phyloP scores from a whole-genome alignment of 495 filamentous ascomycete species.

The Penicillium macrosclerotiorum region DNA sequence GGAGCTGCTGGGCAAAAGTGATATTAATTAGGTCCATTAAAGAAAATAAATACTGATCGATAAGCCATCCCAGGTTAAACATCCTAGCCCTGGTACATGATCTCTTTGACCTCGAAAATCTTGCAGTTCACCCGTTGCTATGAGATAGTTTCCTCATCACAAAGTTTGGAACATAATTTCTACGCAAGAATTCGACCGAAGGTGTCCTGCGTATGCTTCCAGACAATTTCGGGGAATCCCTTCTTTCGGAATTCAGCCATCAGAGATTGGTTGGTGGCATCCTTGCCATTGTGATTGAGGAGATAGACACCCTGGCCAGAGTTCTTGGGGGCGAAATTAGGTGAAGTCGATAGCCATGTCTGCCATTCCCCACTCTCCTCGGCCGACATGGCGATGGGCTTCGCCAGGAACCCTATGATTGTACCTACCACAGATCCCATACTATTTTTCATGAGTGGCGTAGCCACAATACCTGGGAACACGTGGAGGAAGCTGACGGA shows the following conservation, averaged over 20 bases:
- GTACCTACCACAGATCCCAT: slow-evolving; percentile 5
- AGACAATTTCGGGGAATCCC: slow-evolving; percentile 42
- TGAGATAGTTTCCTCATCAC: too few species aligned
- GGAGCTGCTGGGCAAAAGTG: too few species aligned
- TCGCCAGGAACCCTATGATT: slow-evolving; percentile 15
- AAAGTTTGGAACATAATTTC: too few species aligned
- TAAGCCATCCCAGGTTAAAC: too few species aligned
- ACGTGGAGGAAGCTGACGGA: slow-evolving; percentile 35
- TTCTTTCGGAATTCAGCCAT: slow-evolving; percentile 35
- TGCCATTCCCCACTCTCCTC: background rate
- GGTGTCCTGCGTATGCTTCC: slow-evolving; percentile 46
- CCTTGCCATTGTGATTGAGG: slow-evolving; percentile 41
- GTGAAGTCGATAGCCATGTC: background rate
- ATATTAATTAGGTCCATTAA: too few species aligned
- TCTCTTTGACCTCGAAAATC: too few species aligned
- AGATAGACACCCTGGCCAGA: slow-evolving; percentile 49
- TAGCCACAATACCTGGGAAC: slow-evolving; percentile 39
- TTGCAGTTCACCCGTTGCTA: too few species aligned
- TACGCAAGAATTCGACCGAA: slow-evolving; percentile 20
- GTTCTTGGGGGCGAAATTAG: slow-evolving; percentile 9
- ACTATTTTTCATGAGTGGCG: slow-evolving; percentile 16
- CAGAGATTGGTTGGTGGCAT: slow-evolving; percentile 33
- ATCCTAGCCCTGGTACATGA: too few species aligned
- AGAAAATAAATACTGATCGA: too few species aligned
- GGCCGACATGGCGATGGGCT: slow-evolving; percentile 23